Evolutionary conservation across 1,139 yeast genomes (phyloP).

Genomic region (Barnettozyma hawaiiensis): DNA sequence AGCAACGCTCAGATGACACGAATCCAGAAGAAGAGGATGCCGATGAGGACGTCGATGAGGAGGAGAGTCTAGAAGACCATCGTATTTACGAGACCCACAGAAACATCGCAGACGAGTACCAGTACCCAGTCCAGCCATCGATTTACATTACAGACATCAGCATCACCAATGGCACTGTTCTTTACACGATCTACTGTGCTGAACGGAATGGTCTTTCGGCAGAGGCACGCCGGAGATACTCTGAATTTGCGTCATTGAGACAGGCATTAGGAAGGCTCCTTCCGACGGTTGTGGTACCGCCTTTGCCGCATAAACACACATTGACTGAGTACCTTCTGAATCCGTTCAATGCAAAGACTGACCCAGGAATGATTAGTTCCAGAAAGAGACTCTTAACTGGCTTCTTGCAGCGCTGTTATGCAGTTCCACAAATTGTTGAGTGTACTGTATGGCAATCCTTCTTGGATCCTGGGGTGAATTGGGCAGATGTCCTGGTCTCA

Average conservation of each 20-base stretch:
- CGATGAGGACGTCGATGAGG: slow-evolving; percentile 1
- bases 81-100: slow-evolving; percentile 1
- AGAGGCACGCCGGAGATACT: slow-evolving; percentile 75
- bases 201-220: slow-evolving; percentile 26
- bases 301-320: slow-evolving; percentile 90
- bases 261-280: slow-evolving; percentile 63
- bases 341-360: slow-evolving; percentile 55
- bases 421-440: slow-evolving; percentile 43
- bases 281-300: slow-evolving; percentile 83
- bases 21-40: too few species aligned
- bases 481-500: slow-evolving; percentile 47
- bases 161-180: slow-evolving; percentile 38
- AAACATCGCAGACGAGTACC: neutral
- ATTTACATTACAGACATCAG: slow-evolving; percentile 8
- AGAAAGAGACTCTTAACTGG: slow-evolving; percentile 74
- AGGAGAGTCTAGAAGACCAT: slow-evolving; percentile 3
- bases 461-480: slow-evolving; percentile 77
- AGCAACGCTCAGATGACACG: neutral
- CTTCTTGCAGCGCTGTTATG: slow-evolving; percentile 71
- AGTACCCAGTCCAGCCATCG: slow-evolving; percentile 1
- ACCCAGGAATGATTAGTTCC: slow-evolving; percentile 45
- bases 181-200: slow-evolving; percentile 68
- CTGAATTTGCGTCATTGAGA: slow-evolving; percentile 84
- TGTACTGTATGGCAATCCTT: slow-evolving; percentile 69
- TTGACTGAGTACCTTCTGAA: slow-evolving; percentile 36